Base-by-base conservation (phyloP, 768 basidiomycete species). In the Aureoboletus auriporus region DNA sequence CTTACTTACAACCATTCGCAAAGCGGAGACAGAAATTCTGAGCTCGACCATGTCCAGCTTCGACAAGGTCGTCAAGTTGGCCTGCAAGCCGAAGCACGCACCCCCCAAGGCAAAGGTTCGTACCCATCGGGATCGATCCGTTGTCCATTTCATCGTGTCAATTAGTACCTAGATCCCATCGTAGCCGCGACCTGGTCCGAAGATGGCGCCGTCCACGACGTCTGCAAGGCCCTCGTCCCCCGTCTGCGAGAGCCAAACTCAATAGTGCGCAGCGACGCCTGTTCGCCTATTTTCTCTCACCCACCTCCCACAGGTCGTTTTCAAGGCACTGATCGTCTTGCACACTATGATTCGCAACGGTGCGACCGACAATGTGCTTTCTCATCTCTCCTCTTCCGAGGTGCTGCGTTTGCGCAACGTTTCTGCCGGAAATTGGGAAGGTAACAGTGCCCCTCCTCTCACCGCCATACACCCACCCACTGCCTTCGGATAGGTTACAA, bases 271-370 rank as follows among this genome's bases (percentile, higher is more conserved):
- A 39, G 17, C 12, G 8, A n/a, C 26, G 26, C 20, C 13, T 9
- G n/a, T 29, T 36, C 5, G 4, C 39, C 30, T 17, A 0, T 39
- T 31, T 38, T 10, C 33, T 5, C 49, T 54, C 28, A 54, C 47
- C 14, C 27, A 4, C 27, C 8, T 36, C 27, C 2, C 38, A 44
- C 59, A 96, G 93, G 79, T 98, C 56, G 93, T 91, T n/a, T 97
- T 98, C 81, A 99, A 99, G 64, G 93, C 93, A 0, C 74, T 98
- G 56, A 86, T 99, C 58, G 91, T 95, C 4, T 74, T 98, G 7
- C 96, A 99, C 65, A 91, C 85, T 29, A 93, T 99, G 90, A 89
- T 98, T 64, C 83, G 96, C 26, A 92, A 90, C 52, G 96, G 96
- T n/a, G 79, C 89, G 3, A 96, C 94, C 6, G 93, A 98, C 73